Base-by-base conservation (phyloP, 2,329 filamentous ascomycete genomes). In the Colletotrichum tropicale region DNA sequence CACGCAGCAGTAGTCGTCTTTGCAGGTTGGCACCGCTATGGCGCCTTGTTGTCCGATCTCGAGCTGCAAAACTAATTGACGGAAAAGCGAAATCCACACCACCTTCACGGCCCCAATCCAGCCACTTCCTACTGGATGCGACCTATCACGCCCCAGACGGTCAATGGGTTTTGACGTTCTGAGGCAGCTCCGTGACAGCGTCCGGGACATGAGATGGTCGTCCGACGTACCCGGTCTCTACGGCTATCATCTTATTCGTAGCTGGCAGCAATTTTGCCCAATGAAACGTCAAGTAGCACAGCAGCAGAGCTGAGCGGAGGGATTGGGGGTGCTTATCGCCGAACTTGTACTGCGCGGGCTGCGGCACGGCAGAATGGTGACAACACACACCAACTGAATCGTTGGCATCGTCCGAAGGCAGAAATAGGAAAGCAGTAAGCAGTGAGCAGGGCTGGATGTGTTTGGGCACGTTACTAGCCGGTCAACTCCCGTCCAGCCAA, bases 111-210 rank as follows among this genome's bases (percentile, higher is more conserved):
- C 26, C 62, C 21, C 69, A 26, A 72, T 72, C 48, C 28, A 72
- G 72, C 72, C 69, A 62, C 73, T 68, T 72, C 69, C 64, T 26
- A 32, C 34, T 26, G 55, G 34, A 48, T 61, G 69, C 69, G 24
- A 52, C 70, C 64, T 52, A 64, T 74, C 70, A 68, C 65, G 70
- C 48, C 62, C 48, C 70, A 60, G 43, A 60, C 24, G 32, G 58
- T 32, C 70, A 8, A 38, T 30, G 43, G 36, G 74, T 55, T 66
- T 69, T 74, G 70, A 73, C 70, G 28, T 69, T 76, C 74, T 73
- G 74, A 76, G 64, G 74, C 74, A 74, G 43, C 28, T 69, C 48
- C 74, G 70, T 73, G 64, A 69, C 70, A 65, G 74, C 64, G 43
- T 60, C 32, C 21, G 69, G 24, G 32, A 73, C 34, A 73, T 73